Base-by-base conservation (phyloP, 371 early-diverging fungal species). In the Syncephalastrum sp. region DNA sequence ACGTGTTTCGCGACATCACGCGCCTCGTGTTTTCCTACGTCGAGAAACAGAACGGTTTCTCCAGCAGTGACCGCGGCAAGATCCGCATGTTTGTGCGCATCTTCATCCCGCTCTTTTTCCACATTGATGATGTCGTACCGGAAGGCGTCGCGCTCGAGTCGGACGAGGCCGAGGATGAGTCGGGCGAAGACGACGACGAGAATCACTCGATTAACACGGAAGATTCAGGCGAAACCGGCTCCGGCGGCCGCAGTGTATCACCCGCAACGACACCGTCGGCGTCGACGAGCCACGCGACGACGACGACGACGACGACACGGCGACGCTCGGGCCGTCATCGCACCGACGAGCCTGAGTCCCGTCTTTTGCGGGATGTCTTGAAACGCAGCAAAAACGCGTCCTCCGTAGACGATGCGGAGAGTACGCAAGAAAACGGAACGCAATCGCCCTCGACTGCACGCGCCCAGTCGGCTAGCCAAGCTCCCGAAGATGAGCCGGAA, bases 71-170 rank as follows among this genome's bases (percentile, higher is more conserved):
- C 63, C 77, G 86, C 50, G 83, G 84, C 27, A 75, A 82, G 64
- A 83, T 94, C 57, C 82, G 80, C 27, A 74, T 73, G 12, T 89
- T 95, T 56, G 69, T 92, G 54, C 74, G 69, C 15, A 70, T 77
- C 15, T 89, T 95, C 68, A 80, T 92, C 42, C 75, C 81, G 13
- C 70, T 77, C 4, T 85, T 92, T 62, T 90, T 93, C 65, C 84
- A 85, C 44, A 52, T 86, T 29, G 81, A 80, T 25, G 47, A 67
- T 5, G 67, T 64, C 55, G 66, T 70, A 3, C 59, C 64, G 13
- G 73, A 75, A 12, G 69, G 59, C 1, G 62, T 64, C 16, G 59
- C 75, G 16, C 61, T 60, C 16, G 57, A 54, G 21, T 50, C 50
- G 21, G 59, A 63, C 19, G 76, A 70, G 16, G 55, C 42, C 43